Evolutionary conservation across 2,329 filamentous ascomycete genomes (phyloP).

Genomic region (Macrophomina pseudophaseolina): DNA sequence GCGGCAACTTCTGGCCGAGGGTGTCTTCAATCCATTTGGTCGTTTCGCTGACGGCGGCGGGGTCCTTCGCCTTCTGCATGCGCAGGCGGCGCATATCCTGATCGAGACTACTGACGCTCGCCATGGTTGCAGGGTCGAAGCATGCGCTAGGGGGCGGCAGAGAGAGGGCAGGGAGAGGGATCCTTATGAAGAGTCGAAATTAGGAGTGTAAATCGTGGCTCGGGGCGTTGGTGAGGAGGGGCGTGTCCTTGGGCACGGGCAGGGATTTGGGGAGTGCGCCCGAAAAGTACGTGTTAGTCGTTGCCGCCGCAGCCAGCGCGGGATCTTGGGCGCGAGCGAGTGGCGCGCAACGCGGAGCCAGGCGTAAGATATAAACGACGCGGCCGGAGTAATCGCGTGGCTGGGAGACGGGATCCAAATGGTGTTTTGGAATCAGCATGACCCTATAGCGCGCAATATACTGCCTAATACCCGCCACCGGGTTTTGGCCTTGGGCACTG

Average conservation of each 20-base stretch:
- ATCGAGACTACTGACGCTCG: conserved; percentile 90
- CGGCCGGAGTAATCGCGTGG: not conserved
- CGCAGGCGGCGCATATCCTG: conserved; percentile 94
- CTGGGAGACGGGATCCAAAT: not conserved
- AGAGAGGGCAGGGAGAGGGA: conserved; percentile 29
- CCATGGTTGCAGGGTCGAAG: conserved; percentile 63
- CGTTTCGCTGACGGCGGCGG: conserved; percentile 84
- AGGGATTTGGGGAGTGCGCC: conserved; percentile 22
- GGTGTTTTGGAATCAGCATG: not conserved
- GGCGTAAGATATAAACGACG: conserved; percentile 10
- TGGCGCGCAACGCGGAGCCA: not conserved
- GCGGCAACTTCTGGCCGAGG: conserved; percentile 73
- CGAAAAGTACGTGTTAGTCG: conserved; percentile 2
- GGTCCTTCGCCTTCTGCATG: conserved; percentile 91
- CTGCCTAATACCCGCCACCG: not conserved
- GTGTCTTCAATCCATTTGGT: conserved; percentile 83
- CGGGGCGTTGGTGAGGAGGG: conserved; percentile 15
- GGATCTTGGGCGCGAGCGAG: conserved; percentile 6
- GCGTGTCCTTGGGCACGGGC: conserved; percentile 23
- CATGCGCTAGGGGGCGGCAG: not conserved
- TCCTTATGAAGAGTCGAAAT: conserved; percentile 11
- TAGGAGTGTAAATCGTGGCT: conserved; percentile 20
- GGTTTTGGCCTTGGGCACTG: not conserved
- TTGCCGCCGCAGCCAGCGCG: conserved; percentile 18
- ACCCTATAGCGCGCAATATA: not conserved